Evolutionary conservation across 2,329 filamentous ascomycete species (phyloP).

Genomic region (Nigrospora osmanthi): DNA sequence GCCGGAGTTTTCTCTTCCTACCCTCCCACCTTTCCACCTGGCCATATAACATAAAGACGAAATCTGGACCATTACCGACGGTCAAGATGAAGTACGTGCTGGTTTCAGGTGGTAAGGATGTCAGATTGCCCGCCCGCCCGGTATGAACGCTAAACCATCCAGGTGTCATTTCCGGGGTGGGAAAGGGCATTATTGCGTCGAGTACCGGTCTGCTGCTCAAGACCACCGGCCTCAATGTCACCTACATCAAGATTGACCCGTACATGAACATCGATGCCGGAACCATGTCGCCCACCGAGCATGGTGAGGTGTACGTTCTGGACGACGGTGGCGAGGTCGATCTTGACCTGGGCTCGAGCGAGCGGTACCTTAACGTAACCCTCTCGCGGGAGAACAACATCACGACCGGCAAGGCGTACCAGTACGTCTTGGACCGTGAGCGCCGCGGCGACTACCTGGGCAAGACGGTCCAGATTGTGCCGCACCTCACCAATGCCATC

Average conservation of each 20-base stretch:
- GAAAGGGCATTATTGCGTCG: constrained; percentile 58
- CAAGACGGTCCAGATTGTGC: constrained; percentile 83
- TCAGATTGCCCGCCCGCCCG: background rate
- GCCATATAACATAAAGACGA: too few species aligned
- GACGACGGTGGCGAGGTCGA: constrained; percentile 63
- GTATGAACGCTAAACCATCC: background rate
- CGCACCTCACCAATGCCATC: constrained; percentile 85
- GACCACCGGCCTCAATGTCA: constrained; percentile 68
- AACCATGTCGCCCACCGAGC: constrained; percentile 41
- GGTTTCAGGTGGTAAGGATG: constrained; percentile 2
- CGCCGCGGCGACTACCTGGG: constrained; percentile 71
- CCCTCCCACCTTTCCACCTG: too few species aligned
- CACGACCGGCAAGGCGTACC: constrained; percentile 94
- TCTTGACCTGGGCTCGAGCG: constrained; percentile 49
- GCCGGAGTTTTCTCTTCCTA: too few species aligned
- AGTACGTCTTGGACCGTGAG: constrained; percentile 69
- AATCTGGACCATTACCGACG: too few species aligned
- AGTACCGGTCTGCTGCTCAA: constrained; percentile 71
- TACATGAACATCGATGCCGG: constrained; percentile 72
- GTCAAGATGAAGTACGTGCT: constrained; percentile 5
- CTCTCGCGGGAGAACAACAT: constrained; percentile 88
- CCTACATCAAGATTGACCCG: constrained; percentile 45
- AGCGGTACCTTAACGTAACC: constrained; percentile 67
- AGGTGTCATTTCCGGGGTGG: constrained; percentile 36
- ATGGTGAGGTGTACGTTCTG: constrained; percentile 85